phyloP scores from a whole-genome alignment of 169 alveolate genomes.

The Besnoitia besnoiti region DNA sequence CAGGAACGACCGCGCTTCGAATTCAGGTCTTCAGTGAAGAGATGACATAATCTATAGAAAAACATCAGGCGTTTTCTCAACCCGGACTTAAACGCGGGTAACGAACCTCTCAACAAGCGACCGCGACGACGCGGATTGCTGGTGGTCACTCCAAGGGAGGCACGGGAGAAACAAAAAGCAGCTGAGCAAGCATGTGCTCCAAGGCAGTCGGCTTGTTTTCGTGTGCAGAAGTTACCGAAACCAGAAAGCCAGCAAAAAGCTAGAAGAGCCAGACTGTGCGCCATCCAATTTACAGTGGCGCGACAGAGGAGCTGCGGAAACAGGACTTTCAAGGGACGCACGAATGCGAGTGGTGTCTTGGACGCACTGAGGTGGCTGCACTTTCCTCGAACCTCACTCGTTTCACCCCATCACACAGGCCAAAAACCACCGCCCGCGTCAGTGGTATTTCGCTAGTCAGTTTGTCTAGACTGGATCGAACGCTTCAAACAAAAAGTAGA shows the following conservation, averaged over 20 bases:
- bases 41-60: no score
- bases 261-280: background rate
- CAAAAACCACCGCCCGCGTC: background rate
- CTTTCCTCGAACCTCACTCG: background rate
- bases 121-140: no score
- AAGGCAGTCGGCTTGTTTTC: no score
- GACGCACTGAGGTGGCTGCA: background rate
- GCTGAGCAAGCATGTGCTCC: no score
- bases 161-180: background rate
- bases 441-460: background rate
- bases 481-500: background rate
- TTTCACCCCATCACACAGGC: background rate
- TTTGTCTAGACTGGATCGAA: background rate
- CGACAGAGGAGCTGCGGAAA: background rate
- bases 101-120: no score
- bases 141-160: background rate
- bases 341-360: background rate
- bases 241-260: background rate
- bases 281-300: background rate
- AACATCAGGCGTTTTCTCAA: no score
- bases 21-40: no score
- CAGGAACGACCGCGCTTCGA: no score
- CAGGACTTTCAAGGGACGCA: background rate
- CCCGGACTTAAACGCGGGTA: no score
- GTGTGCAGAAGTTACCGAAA: no score